These are phyloP conservation scores for Plasmodium gallinaceum DNA, from an alignment of 169 alveolate species.

Conservation along the genomic window DNA sequence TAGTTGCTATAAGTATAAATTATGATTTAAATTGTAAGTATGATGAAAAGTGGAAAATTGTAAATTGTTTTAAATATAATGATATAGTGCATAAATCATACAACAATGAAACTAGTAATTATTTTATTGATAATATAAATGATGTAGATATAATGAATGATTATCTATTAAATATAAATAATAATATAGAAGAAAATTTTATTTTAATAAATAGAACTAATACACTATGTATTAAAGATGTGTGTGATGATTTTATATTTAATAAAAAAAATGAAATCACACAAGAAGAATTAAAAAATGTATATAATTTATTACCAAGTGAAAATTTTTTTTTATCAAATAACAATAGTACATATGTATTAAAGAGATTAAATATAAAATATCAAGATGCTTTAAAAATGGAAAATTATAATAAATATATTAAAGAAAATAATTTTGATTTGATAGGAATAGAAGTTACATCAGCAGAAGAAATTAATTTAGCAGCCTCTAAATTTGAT, in stretches of 20 bases:
- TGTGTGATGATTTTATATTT: constrained; percentile 72
- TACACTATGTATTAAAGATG: constrained; percentile 33
- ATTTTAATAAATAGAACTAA: constrained; percentile 50
- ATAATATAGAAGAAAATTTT: constrained; percentile 18
- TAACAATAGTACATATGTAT: constrained; percentile 23
- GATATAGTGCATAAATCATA: not conserved
- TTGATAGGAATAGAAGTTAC: constrained; percentile 36
- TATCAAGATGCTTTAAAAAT: constrained; percentile 33
- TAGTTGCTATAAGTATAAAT: constrained; percentile 47
- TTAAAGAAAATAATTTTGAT: constrained; percentile 28
- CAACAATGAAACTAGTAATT: constrained; percentile 8
- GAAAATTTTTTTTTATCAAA: not conserved
- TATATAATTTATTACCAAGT: not conserved
- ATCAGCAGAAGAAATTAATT: constrained; percentile 15
- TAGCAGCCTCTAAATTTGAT: constrained; percentile 21
- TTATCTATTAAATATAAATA: constrained; percentile 24
- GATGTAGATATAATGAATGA: constrained; percentile 23
- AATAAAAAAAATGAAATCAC: constrained; percentile 11
- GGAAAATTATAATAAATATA: constrained; percentile 13
- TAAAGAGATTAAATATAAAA: constrained; percentile 62
- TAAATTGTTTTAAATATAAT: constrained; percentile 18
- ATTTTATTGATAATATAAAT: constrained; percentile 30
- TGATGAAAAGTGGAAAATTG: constrained; percentile 28
- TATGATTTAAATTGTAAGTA: not conserved
- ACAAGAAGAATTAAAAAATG: constrained; percentile 1